Conservation (phyloP, 139 green algal genomes). For the Asterochloris erici region DNA sequence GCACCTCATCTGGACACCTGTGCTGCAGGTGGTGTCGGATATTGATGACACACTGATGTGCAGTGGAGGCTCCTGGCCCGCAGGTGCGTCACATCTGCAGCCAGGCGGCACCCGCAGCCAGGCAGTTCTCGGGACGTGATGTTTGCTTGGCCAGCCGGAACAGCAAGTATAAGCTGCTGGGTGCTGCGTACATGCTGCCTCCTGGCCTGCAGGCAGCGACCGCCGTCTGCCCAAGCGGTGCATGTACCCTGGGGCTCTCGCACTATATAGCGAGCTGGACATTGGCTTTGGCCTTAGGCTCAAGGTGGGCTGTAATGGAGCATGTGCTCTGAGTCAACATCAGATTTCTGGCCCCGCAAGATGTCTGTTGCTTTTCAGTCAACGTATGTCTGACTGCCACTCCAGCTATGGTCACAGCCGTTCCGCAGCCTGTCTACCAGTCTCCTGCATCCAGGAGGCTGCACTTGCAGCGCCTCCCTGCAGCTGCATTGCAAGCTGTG, state of each 20-base stretch:
- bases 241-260: slow-evolving; percentile 48
- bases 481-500: no score
- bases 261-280: slow-evolving; percentile 51
- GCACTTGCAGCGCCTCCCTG: no score
- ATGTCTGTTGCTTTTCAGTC: no score
- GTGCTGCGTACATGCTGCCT: not conserved
- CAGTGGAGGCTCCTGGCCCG: slow-evolving; percentile 44
- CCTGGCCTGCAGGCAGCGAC: slow-evolving; percentile 17
- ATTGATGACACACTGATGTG: slow-evolving; percentile 64
- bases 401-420: no score
- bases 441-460: no score
- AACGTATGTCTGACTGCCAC: no score
- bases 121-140: no score
- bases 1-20: not conserved
- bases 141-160: no score
- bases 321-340: no score
- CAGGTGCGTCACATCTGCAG: not conserved
- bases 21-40: slow-evolving; percentile 51
- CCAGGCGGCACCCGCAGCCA: not conserved
- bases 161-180: no score
- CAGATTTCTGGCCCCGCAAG: no score
- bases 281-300: slow-evolving; percentile 13
- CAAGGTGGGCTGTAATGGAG: not conserved
- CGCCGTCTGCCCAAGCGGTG: slow-evolving; percentile 30
- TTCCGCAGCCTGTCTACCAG: no score